phyloP scores from a whole-genome alignment of 2,329 filamentous ascomycete genomes.

The Chaetomiaceae sp. region DNA sequence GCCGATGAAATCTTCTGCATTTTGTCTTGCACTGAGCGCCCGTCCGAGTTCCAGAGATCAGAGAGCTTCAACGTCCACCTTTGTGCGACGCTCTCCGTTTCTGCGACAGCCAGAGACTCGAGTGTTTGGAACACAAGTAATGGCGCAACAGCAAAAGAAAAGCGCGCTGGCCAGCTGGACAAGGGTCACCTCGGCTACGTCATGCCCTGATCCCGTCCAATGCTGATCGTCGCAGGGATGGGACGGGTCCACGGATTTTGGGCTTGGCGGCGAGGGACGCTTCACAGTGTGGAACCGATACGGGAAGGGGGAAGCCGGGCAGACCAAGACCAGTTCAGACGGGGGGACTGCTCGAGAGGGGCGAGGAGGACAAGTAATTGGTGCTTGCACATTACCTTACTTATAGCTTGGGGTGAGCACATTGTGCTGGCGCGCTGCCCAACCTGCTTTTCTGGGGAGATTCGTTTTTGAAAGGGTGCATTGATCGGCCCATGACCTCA shows the following conservation, averaged over 20 bases:
- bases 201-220: constrained; percentile 6
- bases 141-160: not conserved
- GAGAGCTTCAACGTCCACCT: no score
- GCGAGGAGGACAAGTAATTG: no score
- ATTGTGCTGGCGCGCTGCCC: not conserved
- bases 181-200: constrained; percentile 11
- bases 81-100: no score
- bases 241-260: not conserved
- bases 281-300: no score
- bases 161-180: constrained; percentile 10
- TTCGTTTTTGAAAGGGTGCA: not conserved
- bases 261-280: not conserved
- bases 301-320: no score
- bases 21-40: no score
- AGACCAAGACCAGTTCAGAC: no score
- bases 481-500: constrained; percentile 8
- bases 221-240: constrained; percentile 11
- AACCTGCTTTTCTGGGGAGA: constrained; percentile 4
- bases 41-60: no score
- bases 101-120: not conserved
- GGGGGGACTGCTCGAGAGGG: no score
- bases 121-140: not conserved
- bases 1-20: no score
- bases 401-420: not conserved
- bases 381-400: no score